Evolutionary conservation across 139 green algal species (phyloP).

Genomic region (Marvania coccoides): DNA sequence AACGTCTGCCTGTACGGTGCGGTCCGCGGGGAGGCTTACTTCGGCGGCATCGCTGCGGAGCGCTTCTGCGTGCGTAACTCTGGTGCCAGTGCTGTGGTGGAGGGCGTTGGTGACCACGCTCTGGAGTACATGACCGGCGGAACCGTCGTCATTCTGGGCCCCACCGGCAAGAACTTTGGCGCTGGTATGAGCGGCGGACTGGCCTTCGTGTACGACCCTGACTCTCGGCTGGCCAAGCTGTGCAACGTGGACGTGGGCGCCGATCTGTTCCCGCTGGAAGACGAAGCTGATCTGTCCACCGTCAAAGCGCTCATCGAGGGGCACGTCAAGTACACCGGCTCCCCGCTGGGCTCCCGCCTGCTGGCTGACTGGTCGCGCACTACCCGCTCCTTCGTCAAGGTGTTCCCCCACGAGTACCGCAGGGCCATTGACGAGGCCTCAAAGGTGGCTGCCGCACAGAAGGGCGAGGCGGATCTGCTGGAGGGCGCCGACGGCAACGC

Average conservation of each 20-base stretch:
- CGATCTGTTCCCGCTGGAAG: constrained; percentile 68
- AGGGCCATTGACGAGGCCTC: constrained; percentile 50
- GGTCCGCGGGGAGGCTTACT: constrained; percentile 78
- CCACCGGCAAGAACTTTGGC: constrained; percentile 90
- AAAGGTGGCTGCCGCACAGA: constrained; percentile 41
- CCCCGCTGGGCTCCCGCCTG: constrained; percentile 45
- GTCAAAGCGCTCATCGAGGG: constrained; percentile 72
- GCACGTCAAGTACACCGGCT: constrained; percentile 76
- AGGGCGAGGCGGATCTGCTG: constrained; percentile 46
- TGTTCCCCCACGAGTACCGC: constrained; percentile 66
- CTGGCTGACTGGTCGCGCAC: constrained; percentile 63
- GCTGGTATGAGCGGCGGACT: constrained; percentile 89
- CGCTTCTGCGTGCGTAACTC: constrained; percentile 83
- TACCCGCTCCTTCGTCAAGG: constrained; percentile 58
- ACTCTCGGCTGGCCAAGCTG: constrained; percentile 40
- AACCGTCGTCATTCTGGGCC: constrained; percentile 76
- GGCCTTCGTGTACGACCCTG: constrained; percentile 85
- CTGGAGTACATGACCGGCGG: constrained; percentile 98
- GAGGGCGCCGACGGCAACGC: constrained; percentile 45
- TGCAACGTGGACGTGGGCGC: constrained; percentile 60
- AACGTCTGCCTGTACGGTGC: constrained; percentile 94
- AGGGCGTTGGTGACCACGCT: constrained; percentile 90
- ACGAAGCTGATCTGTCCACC: constrained; percentile 34
- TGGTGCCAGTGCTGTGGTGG: constrained; percentile 82
- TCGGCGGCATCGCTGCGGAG: constrained; percentile 86